Conservation (phyloP, 805 yeast genomes). For the Spathaspora sp. region DNA sequence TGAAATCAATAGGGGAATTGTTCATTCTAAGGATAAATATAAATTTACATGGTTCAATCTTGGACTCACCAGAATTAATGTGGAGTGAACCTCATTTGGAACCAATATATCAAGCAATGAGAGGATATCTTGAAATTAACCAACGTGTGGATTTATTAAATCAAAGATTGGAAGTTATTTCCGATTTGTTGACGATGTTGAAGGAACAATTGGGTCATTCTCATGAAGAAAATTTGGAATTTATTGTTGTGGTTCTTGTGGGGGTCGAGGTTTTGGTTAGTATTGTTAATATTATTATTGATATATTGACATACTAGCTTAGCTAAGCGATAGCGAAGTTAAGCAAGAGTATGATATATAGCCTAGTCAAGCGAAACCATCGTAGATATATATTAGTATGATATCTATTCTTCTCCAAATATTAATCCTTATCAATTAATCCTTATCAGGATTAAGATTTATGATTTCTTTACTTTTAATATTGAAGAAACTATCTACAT, state of each 20-base stretch:
- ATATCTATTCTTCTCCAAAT: too few species aligned
- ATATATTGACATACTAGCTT: conserved; percentile 35
- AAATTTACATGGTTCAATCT: conserved; percentile 79
- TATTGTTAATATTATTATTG: conserved; percentile 70
- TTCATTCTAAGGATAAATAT: conserved; percentile 83
- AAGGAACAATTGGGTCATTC: conserved; percentile 96
- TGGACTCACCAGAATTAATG: conserved; percentile 97
- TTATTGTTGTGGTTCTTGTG: conserved; percentile 84
- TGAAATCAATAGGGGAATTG: conserved; percentile 95
- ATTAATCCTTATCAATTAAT: too few species aligned
- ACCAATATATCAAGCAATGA: conserved; percentile 94
- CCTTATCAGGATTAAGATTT: too few species aligned
- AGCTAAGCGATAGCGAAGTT: too few species aligned
- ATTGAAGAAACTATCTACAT: too few species aligned
- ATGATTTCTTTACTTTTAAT: too few species aligned
- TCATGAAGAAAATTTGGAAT: conserved; percentile 85
- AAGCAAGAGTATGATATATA: too few species aligned
- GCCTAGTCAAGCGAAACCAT: too few species aligned
- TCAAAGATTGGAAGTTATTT: conserved; percentile 89
- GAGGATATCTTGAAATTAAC: conserved; percentile 93
- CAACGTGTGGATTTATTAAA: conserved; percentile 88
- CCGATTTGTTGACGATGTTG: conserved; percentile 90
- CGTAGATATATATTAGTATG: too few species aligned
- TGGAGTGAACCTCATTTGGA: conserved; percentile 99
- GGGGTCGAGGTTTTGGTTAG: conserved; percentile 92